Base-by-base conservation (phyloP, 345 rosid species). In the Camelina sativa region DNA sequence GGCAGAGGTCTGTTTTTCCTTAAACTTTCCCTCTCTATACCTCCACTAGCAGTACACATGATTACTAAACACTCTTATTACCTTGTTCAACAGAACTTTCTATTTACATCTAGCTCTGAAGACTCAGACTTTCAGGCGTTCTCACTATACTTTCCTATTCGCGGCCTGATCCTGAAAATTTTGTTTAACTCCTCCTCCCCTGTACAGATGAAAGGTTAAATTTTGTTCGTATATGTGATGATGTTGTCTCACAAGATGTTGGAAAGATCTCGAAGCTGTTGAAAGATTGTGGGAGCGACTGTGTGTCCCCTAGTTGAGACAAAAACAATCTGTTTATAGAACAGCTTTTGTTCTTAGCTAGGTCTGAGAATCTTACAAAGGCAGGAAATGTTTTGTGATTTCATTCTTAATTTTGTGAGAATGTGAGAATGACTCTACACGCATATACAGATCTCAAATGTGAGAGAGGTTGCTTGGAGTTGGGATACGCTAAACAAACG, bases 361-460 rank as follows among this genome's bases (percentile, higher is more conserved):
- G 91, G 74, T 81, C 91, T 62, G 80, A 88, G 79, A 91, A 86
- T 82, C 96, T 93, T 30, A 81, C 43, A 59, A 91, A 80, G 81
- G 97, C 92, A 38, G 98, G 91, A 88, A 65, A 60, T 32, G 97
- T 41, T 65, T 77, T 32, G 12, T 46, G 8, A 4, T 35, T 46
- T 65, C 37, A 15, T 10, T 55, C 1, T 11, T 15, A 6, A 6
- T 40, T 23, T 54, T 54, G 11, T 35, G 7, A 28, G 50, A 23
- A 23, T 23, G 25, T 23, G 25, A 23, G 25, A 23, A 1, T 23
- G 25, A 23, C 25, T 23, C 25, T 23, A 23, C 25, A 23, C 25
- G 25, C 25, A 23, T 23, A 23, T 23, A 23, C 25, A 23, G 25
- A 23, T 23, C 2, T 23, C 25, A 23, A 23, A 23, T 23, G 25